Evolutionary conservation across 1,139 yeast species (phyloP).

Genomic region (Hyphopichia fennica): DNA sequence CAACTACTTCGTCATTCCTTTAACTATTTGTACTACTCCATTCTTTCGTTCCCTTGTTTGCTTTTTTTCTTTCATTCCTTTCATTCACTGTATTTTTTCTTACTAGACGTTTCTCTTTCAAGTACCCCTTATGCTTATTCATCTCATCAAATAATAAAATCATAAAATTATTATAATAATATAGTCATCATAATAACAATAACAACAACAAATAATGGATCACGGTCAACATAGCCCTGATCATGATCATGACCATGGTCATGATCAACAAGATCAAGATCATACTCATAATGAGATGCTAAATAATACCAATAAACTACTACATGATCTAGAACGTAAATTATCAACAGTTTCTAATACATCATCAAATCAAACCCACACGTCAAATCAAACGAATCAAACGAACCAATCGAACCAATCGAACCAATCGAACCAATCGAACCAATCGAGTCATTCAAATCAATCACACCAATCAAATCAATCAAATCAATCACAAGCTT

Average conservation of each 20-base stretch:
- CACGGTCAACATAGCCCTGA: neutral
- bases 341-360: slow-evolving; percentile 18
- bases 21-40: neutral
- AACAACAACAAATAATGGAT: neutral
- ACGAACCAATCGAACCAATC: too few species aligned
- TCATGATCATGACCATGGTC: neutral
- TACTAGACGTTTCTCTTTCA: neutral
- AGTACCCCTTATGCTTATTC: neutral
- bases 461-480: slow-evolving; percentile 6
- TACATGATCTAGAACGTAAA: slow-evolving; percentile 27
- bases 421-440: too few species aligned
- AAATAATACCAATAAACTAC: slow-evolving; percentile 24
- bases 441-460: too few species aligned
- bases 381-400: too few species aligned
- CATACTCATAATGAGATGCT: slow-evolving; percentile 10
- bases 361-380: slow-evolving; percentile 8
- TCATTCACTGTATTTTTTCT: neutral
- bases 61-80: neutral
- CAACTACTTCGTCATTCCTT: neutral
- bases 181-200: too few species aligned
- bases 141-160: too few species aligned
- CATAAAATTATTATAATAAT: too few species aligned
- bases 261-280: slow-evolving; percentile 2
- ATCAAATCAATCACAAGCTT: slow-evolving; percentile 19
- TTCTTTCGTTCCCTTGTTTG: neutral